Conservation (phyloP, 768 basidiomycete genomes). For the Filobasidium floriforme region DNA sequence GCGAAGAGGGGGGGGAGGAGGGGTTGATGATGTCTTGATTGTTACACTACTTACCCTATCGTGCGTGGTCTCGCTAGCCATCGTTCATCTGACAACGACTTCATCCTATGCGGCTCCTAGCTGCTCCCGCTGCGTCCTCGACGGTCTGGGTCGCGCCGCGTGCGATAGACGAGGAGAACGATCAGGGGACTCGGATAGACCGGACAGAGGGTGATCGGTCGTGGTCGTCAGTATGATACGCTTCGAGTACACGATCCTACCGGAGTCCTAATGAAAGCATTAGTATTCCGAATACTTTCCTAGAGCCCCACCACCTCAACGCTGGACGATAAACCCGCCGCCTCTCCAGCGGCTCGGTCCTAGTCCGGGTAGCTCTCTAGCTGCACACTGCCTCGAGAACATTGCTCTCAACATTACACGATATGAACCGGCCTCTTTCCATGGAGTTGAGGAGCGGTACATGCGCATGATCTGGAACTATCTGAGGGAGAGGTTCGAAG, state of each 20-base stretch:
- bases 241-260: too few species aligned
- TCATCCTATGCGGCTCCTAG: neutral
- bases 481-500: neutral
- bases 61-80: too few species aligned
- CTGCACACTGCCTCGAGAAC: neutral
- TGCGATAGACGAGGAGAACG: neutral
- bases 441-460: neutral
- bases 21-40: too few species aligned
- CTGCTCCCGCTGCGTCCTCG: neutral
- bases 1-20: too few species aligned
- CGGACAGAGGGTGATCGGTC: neutral
- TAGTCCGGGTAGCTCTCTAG: neutral
- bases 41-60: too few species aligned
- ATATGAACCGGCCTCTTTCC: neutral
- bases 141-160: neutral
- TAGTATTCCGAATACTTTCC: too few species aligned
- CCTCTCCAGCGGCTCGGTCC: neutral
- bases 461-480: neutral
- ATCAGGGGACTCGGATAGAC: neutral
- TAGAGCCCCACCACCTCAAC: neutral
- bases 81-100: neutral
- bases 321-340: neutral
- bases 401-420: neutral
- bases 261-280: too few species aligned
- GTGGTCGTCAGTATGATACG: conserved; percentile 1